Base-by-base conservation (phyloP, 192 early-diverging fungal genomes). In the Entophlyctis helioformis region DNA sequence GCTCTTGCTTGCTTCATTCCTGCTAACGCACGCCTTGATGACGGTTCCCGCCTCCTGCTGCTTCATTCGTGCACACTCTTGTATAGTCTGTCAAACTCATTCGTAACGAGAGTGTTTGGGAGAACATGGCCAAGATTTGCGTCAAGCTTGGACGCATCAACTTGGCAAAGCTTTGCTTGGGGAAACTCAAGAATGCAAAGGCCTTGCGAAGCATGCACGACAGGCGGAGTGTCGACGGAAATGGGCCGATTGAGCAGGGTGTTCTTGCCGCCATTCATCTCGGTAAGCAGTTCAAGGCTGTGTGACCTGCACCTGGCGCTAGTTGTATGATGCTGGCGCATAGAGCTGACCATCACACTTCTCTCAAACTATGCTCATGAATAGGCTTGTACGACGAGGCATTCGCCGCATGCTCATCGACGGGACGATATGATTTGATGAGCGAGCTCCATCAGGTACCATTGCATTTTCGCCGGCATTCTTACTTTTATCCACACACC, bases 91-190 rank as follows among this genome's bases (percentile, higher is more conserved):
- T 74, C 6, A 54, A 60, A 24, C 45, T 55, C 21, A 54, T 71
- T 10, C 58, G 59, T 20, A 67, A 64, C 37, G 53, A 63, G 12
- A 48, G 53, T 13, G 60, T 71, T 10, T 76, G 73, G 73, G 49
- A 53, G 36, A 67, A 56, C 49, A 39, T 76, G 27, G 70, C 70
- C 23, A 57, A 56, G 21, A 63, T 73, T 20, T 76, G 69, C 42
- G 48, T 76, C 22, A 76, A 76, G 44, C 56, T 46, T 2, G 36
- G 58, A 12, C 37, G 62, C 15, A 44, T 56, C 4, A 60, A 65
- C 27, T 54, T 72, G 18, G 69, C 70, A 0, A 35, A 41, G 3
- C 21, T 58, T 11, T 76, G 67, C 36, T 43, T 76, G 27, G 44
- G 61, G 9, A 69, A 66, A 23, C 58, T 72, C 23, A 60, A 57